A percentile compares a stretch with the other conserved stretches of the same genome.
phyloP scores from a whole-genome alignment of 1,284 basidiomycete genomes.

The Sanghuangporus baumii region DNA sequence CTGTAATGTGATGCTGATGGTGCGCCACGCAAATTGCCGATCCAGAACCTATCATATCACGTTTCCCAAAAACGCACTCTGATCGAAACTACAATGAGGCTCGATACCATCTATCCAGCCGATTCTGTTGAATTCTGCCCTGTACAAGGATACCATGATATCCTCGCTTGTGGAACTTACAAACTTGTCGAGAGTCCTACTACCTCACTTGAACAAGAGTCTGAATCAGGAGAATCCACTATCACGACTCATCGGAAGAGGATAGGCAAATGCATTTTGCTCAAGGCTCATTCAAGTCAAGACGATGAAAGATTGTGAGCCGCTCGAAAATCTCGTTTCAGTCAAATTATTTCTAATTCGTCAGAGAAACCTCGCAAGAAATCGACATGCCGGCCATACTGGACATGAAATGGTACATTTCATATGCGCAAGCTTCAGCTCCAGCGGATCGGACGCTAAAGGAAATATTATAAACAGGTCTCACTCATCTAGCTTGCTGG shows the following conservation, averaged over 20 bases:
- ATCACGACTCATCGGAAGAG: constrained; percentile 33
- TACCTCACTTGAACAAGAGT: constrained; percentile 16
- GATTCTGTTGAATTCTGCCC: constrained; percentile 90
- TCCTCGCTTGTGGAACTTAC: constrained; percentile 90
- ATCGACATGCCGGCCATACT: constrained; percentile 76
- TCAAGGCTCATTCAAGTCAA: constrained; percentile 32
- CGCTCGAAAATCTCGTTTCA: neutral
- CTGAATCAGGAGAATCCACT: constrained; percentile 16
- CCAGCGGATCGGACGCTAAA: neutral
- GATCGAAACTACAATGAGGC: constrained; percentile 18
- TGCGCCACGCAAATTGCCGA: neutral
- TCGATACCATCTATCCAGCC: constrained; percentile 81
- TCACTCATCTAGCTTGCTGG: constrained; percentile 44
- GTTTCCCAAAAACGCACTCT: neutral
- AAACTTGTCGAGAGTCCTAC: constrained; percentile 48
- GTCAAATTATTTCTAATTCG: neutral
- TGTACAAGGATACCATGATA: constrained; percentile 43
- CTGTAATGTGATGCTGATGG: neutral
- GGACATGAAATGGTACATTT: constrained; percentile 85
- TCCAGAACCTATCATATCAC: neutral
- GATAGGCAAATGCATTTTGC: constrained; percentile 66
- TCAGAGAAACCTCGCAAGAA: constrained; percentile 61
- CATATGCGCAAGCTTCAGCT: constrained; percentile 46
- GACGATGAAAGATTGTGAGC: neutral
- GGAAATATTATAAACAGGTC: constrained; percentile 21